Evolutionary conservation across 2,329 filamentous ascomycete species (phyloP).

Genomic region (Didymella sp.): DNA sequence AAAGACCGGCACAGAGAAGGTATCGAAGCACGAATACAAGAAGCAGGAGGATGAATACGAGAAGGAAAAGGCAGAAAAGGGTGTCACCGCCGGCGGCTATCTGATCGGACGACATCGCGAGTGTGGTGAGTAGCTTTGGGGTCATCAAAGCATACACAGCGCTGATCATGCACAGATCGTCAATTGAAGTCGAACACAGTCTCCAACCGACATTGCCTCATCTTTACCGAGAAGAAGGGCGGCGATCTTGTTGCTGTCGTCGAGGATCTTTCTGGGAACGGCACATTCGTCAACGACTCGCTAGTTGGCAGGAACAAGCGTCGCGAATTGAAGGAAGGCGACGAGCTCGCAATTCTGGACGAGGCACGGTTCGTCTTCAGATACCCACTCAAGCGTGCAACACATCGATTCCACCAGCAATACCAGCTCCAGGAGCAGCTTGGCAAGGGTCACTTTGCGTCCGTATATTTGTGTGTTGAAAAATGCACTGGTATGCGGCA

Average conservation of each 20-base stretch:
- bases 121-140: conserved; percentile 70
- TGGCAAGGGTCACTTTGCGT: conserved; percentile 94
- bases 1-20: conserved; percentile 54
- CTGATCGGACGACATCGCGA: conserved; percentile 92
- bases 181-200: conserved; percentile 76
- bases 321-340: conserved; percentile 84
- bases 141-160: conserved; percentile 5
- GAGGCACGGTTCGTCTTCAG: conserved; percentile 89
- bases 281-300: conserved; percentile 93
- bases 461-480: conserved; percentile 90
- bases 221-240: conserved; percentile 68
- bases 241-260: conserved; percentile 73
- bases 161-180: conserved; percentile 64
- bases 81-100: conserved; percentile 78
- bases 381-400: conserved; percentile 68
- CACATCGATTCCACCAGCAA: conserved; percentile 82
- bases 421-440: conserved; percentile 85
- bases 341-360: conserved; percentile 87
- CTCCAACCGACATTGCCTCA: conserved; percentile 81
- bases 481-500: conserved; percentile 81
- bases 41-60: conserved; percentile 69
- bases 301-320: conserved; percentile 91
- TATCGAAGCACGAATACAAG: conserved; percentile 61
- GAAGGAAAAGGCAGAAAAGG: conserved; percentile 57
- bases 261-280: conserved; percentile 94